Evolutionary conservation across 2,329 filamentous ascomycete species (phyloP), one percentile per base, ranked within the genome.

Genomic region (Aspergillus brunneoviolaceus): DNA sequence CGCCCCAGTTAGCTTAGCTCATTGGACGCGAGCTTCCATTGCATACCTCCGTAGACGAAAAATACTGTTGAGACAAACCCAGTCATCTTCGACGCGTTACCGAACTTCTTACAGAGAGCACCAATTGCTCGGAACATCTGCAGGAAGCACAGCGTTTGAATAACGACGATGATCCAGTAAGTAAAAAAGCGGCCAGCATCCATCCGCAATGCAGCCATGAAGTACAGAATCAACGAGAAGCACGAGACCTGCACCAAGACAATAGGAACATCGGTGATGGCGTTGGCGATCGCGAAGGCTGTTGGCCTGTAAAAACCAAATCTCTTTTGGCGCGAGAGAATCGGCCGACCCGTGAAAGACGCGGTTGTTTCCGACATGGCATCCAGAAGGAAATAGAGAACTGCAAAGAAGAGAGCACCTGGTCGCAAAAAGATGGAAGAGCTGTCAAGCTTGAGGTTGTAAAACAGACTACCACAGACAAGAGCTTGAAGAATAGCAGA

Each of bases 281-380:
- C 83, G 56, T 85, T 82, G 3, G 83, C 83, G 39, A 85, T 79
- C 19, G 83, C 83, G 51, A 82, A 85, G 2, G 85, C 84, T 0
- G 83, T 78, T 0, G 85, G 85, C 12, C 82, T 83, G 62, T 89
- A 89, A 72, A 89, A 89, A 0, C 85, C 85, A 64, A 89, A 89
- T 6, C 82, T 83, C 67, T 89, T 88, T 71, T 89, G 87, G 67
- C 89, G 89, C 19, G 87, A 78, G 21, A 90, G 74, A 62, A 90
- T 89, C 0, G 87, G 86, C 53, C 87, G 84, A 3, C 82, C 82
- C 65, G 83, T 79, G 64, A 89, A 90, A 0, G 86, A 84, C 1
- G 82, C 76, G 0, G 85, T 85, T 14, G 85, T 80, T 65, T 88
- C 85, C 2, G 82, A 82, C 49, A 87, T 70, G 2, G 85, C 83